Percentiles rank a stretch among this genome's conserved stretches.
phyloP scores from a whole-genome alignment of 352 stramenopile species.

The Pythium insidiosum region DNA sequence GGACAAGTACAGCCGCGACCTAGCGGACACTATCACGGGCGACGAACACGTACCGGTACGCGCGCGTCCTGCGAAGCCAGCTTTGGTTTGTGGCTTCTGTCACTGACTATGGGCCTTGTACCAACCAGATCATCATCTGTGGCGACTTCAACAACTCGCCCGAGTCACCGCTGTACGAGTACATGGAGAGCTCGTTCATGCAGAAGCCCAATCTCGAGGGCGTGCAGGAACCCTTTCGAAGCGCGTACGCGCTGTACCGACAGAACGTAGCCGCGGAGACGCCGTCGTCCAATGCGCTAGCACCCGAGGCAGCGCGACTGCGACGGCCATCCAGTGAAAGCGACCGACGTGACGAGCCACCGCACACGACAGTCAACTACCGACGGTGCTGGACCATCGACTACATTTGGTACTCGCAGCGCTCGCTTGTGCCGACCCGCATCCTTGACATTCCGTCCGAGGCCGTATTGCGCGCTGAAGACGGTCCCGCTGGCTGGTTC shows the following conservation, averaged over 20 bases:
- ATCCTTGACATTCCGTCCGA: constrained; percentile 75
- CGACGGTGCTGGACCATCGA: constrained; percentile 85
- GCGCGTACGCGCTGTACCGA: constrained; percentile 63
- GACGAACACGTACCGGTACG: constrained; percentile 41
- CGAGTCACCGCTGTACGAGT: constrained; percentile 77
- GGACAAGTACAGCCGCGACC: constrained; percentile 74
- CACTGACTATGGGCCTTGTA: background rate
- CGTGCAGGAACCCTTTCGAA: constrained; percentile 56
- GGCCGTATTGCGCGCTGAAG: constrained; percentile 52
- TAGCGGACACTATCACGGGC: constrained; percentile 40
- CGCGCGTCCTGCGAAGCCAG: background rate
- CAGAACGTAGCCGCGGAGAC: constrained; percentile 28
- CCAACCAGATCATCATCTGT: constrained; percentile 56
- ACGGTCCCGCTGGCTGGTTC: constrained; percentile 71
- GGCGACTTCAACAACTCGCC: constrained; percentile 87
- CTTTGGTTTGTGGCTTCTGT: background rate
- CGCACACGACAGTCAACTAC: constrained; percentile 83
- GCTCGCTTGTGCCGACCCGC: constrained; percentile 41
- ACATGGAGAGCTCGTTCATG: constrained; percentile 86
- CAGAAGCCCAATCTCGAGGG: constrained; percentile 73
- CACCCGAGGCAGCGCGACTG: constrained; percentile 21
- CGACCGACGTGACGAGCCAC: constrained; percentile 65
- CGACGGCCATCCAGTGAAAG: too few species aligned
- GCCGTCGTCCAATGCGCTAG: constrained; percentile 16
- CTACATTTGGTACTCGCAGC: constrained; percentile 85